Conservation (phyloP, 345 rosid genomes). For the Gynandropsis gynandra region DNA sequence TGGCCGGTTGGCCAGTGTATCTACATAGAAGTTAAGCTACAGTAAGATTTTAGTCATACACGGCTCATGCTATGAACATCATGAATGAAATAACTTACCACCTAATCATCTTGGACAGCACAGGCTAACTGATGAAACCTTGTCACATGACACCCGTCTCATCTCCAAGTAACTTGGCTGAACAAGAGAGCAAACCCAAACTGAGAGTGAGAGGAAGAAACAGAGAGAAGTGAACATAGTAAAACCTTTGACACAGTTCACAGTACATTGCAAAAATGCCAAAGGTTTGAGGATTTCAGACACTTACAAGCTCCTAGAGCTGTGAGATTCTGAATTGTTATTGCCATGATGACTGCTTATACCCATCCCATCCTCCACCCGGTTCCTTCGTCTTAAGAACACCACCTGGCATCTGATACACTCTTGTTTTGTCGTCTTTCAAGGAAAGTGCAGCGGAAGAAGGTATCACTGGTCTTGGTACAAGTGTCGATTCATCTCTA, state of each 20-base stretch:
- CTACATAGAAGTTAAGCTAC: slow-evolving; percentile 19
- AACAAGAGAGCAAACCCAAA: too few species aligned
- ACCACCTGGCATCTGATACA: slow-evolving; percentile 59
- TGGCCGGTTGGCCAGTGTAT: slow-evolving; percentile 22
- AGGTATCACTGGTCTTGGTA: slow-evolving; percentile 46
- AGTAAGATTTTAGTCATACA: slow-evolving; percentile 24
- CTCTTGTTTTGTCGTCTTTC: slow-evolving; percentile 64
- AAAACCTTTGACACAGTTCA: too few species aligned
- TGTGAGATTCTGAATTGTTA: slow-evolving; percentile 29
- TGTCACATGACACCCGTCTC: too few species aligned
- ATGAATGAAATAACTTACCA: too few species aligned
- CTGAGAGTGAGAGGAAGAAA: too few species aligned
- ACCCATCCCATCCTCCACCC: slow-evolving; percentile 89
- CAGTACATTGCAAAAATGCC: too few species aligned
- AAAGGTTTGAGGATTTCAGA: slow-evolving; percentile 3
- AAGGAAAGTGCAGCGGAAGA: slow-evolving; percentile 42
- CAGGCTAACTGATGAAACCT: too few species aligned
- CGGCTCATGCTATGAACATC: slow-evolving; percentile 15
- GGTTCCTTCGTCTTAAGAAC: slow-evolving; percentile 74
- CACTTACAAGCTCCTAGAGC: slow-evolving; percentile 19
- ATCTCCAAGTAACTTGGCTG: too few species aligned
- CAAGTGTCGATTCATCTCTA: slow-evolving; percentile 48
- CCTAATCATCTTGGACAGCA: too few species aligned
- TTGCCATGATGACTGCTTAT: slow-evolving; percentile 75
- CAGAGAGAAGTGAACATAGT: too few species aligned